phyloP scores from a whole-genome alignment of 192 early-diverging fungal species.

The Mycoemilia scoparia region DNA sequence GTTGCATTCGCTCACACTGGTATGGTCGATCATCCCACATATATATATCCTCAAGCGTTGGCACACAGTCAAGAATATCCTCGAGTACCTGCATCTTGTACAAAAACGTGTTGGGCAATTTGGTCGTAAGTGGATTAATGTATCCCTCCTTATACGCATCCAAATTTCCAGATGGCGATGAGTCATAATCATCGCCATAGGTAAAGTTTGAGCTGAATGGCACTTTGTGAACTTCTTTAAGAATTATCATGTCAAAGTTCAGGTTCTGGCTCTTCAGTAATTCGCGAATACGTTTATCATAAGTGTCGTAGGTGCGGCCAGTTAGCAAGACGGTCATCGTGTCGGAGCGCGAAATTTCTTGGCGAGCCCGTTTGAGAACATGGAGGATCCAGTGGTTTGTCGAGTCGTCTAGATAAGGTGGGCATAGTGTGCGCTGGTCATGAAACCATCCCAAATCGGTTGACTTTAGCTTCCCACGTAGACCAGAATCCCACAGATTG shows the following conservation, averaged over 20 bases:
- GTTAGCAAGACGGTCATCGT: constrained; percentile 21
- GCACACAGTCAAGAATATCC: constrained; percentile 29
- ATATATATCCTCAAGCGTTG: constrained; percentile 19
- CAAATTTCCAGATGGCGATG: constrained; percentile 12
- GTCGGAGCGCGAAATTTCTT: constrained; percentile 7
- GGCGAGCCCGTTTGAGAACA: constrained; percentile 5
- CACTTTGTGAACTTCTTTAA: constrained; percentile 27
- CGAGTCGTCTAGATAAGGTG: constrained; percentile 18
- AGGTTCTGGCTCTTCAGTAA: constrained; percentile 16
- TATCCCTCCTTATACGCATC: constrained; percentile 11
- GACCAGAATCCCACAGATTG: constrained; percentile 33
- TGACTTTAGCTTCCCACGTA: constrained; percentile 32
- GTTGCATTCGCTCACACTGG: constrained; percentile 26
- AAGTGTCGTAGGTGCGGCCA: constrained; percentile 24
- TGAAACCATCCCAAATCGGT: constrained; percentile 44
- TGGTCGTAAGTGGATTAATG: constrained; percentile 2
- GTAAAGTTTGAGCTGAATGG: constrained; percentile 4
- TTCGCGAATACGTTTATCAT: constrained; percentile 17
- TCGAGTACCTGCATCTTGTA: constrained; percentile 40
- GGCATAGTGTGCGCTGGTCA: constrained; percentile 33
- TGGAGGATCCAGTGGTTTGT: constrained; percentile 11
- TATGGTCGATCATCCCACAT: constrained; percentile 41
- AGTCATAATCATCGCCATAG: not conserved
- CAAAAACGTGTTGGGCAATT: constrained; percentile 34
- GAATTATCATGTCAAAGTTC: constrained; percentile 33